Conservation (phyloP, 768 basidiomycete genomes). For the Mycena amicta region DNA sequence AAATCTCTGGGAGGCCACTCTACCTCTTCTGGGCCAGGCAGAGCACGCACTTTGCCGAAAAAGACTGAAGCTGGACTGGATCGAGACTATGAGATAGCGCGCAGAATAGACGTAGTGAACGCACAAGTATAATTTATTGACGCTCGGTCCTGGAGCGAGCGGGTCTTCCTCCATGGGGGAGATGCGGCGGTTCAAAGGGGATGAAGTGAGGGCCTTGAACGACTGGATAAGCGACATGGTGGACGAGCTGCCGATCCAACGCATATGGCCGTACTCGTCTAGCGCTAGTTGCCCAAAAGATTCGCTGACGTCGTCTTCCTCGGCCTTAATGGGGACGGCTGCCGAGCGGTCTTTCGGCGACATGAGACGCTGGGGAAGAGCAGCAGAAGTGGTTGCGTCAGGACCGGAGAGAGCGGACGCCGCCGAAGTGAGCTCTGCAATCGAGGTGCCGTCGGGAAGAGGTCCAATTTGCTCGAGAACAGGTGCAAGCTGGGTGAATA, state of each 20-base stretch:
- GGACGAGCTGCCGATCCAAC: slow-evolving; percentile 91
- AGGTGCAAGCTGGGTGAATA: slow-evolving; percentile 83
- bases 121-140: slow-evolving; percentile 79
- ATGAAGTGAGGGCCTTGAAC: slow-evolving; percentile 75
- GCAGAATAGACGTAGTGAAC: neutral
- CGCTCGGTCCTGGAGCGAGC: slow-evolving; percentile 73
- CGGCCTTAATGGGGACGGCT: slow-evolving; percentile 54
- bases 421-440: slow-evolving; percentile 34
- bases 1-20: slow-evolving; percentile 85
- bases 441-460: slow-evolving; percentile 43
- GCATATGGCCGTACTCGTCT: slow-evolving; percentile 87
- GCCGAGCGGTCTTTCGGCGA: slow-evolving; percentile 37
- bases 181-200: slow-evolving; percentile 74
- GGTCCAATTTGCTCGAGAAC: slow-evolving; percentile 74
- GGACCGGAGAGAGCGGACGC: no score
- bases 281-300: slow-evolving; percentile 86
- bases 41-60: slow-evolving; percentile 82
- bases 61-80: slow-evolving; percentile 72
- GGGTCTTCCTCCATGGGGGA: slow-evolving; percentile 88
- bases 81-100: neutral
- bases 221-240: slow-evolving; percentile 92
- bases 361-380: slow-evolving; percentile 39
- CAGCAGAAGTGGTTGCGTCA: no score
- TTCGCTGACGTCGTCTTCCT: slow-evolving; percentile 76
- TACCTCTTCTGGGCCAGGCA: slow-evolving; percentile 83